Conservation (phyloP, 495 filamentous ascomycete genomes). For the Hypomontagnella submonticulosa region DNA sequence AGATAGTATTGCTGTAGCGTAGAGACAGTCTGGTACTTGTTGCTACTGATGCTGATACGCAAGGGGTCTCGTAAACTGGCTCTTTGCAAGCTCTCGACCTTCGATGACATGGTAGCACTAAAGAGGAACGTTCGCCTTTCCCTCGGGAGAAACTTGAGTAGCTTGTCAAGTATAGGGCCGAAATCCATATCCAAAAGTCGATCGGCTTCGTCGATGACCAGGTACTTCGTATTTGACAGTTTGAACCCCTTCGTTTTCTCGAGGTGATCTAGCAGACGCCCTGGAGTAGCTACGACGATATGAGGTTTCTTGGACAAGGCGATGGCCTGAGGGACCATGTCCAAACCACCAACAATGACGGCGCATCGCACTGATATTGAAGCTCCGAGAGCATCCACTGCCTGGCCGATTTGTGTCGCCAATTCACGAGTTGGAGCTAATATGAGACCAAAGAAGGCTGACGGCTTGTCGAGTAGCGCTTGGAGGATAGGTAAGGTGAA, state of each 20-base stretch:
- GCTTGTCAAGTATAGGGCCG: conserved; percentile 89
- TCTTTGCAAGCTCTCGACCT: conserved; percentile 90
- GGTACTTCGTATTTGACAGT: conserved; percentile 78
- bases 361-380: conserved; percentile 82
- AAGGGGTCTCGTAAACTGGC: conserved; percentile 80
- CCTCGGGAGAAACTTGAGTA: conserved; percentile 87
- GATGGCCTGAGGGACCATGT: conserved; percentile 91
- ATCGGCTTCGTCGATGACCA: conserved; percentile 97
- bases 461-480: conserved; percentile 83
- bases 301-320: conserved; percentile 92
- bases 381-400: conserved; percentile 85
- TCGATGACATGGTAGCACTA: conserved; percentile 91
- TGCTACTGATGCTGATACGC: conserved; percentile 76
- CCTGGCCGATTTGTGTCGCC: conserved; percentile 86
- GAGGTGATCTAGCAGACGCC: conserved; percentile 89
- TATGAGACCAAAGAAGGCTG: conserved; percentile 79
- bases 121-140: conserved; percentile 88
- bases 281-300: conserved; percentile 87
- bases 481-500: conserved; percentile 92
- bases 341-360: conserved; percentile 90
- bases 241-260: conserved; percentile 98
- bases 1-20: conserved; percentile 84
- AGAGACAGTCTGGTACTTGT: conserved; percentile 87
- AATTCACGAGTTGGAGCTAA: conserved; percentile 93
- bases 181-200: conserved; percentile 94